Evolutionary conservation across 352 stramenopile species (phyloP), one percentile per base, ranked within the genome.

Genomic region (Phytopythium mirpurense): DNA sequence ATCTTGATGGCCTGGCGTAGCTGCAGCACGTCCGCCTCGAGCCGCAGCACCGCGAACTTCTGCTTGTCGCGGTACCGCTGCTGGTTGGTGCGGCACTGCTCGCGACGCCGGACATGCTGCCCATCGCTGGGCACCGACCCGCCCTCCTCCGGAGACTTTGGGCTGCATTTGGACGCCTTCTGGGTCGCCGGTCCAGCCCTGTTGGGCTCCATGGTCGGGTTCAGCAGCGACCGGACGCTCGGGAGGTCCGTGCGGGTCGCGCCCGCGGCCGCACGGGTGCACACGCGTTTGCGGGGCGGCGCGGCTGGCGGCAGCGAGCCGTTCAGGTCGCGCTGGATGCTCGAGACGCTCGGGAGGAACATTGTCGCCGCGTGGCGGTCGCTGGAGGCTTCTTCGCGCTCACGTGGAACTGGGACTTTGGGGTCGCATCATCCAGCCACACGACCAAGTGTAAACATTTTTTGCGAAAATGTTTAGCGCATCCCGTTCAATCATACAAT

Each of bases 41-140:
- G 49, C 0, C 54, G 45, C 14, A 65, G 56, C 12, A 31, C 32
- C 16, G 51, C 37, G 9, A 62, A 43, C 0, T 46, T 52, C 26
- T 76, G 66, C 29, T 75, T 79, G 51, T 64, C 63, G 37, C 68
- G 62, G 46, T 81, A 81, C 5, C 68, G 62, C 47, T 67, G 65
- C 46, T 78, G 68, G 56, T 81, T 81, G 1, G 34, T 52, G 26
- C 71, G 68, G 49, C 68, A 81, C 26, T 78, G 68, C 19, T 78
- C 57, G 9, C 68, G 40, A 29, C 40, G 40, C 5, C 19, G 19
- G n/a, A 2, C 18, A 19, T 8, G n/a, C 40, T 27, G 40, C 8
- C 3, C 18, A n/a, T 12, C 5, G 18, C 21, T 45, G 40, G 9
- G 53, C 36, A 8, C 43, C 40, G 7, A 54, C 11, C 32, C 42